These are phyloP conservation scores for Fusarium chlamydosporum DNA, from an alignment of 2,329 filamentous ascomycete genomes.

Conservation along the genomic window DNA sequence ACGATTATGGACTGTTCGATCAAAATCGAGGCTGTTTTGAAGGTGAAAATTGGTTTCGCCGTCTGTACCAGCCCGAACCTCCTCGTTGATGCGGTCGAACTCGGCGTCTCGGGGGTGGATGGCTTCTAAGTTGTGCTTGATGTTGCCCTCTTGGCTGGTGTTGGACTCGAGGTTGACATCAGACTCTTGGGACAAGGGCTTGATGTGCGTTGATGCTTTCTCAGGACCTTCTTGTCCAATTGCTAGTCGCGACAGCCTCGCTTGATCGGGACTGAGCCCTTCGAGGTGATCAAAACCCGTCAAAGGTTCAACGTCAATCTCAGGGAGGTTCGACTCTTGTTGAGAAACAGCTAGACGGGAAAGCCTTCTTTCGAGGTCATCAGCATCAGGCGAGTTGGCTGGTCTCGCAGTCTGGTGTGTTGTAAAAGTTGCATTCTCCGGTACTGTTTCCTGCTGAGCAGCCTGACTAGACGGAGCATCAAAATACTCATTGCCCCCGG, in stretches of 20 bases:
- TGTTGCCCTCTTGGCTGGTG: slow-evolving; percentile 14
- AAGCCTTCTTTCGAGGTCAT: slow-evolving; percentile 25
- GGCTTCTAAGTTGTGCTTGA: background rate
- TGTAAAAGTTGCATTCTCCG: background rate
- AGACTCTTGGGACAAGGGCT: slow-evolving; percentile 22
- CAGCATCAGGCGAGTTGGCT: slow-evolving; percentile 17
- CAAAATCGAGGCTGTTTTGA: slow-evolving; percentile 37
- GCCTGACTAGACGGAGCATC: background rate
- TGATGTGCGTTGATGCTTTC: slow-evolving; percentile 8
- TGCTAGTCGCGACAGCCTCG: slow-evolving; percentile 21
- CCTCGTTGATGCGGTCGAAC: slow-evolving; percentile 33
- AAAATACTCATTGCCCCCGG: background rate
- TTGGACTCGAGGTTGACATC: slow-evolving; percentile 19
- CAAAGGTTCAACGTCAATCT: slow-evolving; percentile 11
- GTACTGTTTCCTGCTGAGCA: background rate
- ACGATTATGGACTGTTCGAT: slow-evolving; percentile 40
- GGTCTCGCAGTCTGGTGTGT: slow-evolving; percentile 4
- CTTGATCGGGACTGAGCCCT: background rate
- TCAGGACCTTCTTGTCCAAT: slow-evolving; percentile 22
- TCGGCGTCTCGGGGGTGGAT: slow-evolving; percentile 20
- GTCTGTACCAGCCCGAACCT: slow-evolving; percentile 15
- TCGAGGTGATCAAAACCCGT: slow-evolving; percentile 18
- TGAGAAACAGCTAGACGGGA: slow-evolving; percentile 33
- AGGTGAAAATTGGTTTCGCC: slow-evolving; percentile 32
- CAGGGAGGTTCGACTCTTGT: slow-evolving; percentile 11